Evolutionary conservation across 352 stramenopile species (phyloP).

Genomic region (Phytophthora cactorum): DNA sequence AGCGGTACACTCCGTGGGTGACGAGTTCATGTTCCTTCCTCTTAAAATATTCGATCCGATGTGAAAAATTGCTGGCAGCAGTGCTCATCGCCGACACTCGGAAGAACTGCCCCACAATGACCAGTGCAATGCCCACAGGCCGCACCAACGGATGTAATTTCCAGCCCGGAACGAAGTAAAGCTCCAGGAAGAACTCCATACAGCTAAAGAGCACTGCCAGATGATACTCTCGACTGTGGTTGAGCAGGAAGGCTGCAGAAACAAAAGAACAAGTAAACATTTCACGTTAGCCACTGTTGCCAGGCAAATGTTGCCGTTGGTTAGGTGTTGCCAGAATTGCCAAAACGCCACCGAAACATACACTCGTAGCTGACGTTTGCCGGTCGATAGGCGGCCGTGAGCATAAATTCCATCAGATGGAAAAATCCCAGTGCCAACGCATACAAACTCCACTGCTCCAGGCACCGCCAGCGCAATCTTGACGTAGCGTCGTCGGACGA

Average conservation of each 20-base stretch:
- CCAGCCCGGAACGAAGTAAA: conserved; percentile 72
- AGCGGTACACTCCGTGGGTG: conserved; percentile 93
- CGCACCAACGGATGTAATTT: conserved; percentile 77
- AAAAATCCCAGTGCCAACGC: conserved; percentile 81
- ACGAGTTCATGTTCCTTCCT: conserved; percentile 94
- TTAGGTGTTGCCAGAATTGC: conserved; percentile 9
- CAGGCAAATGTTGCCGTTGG: conserved; percentile 4
- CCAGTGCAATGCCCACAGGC: conserved; percentile 62
- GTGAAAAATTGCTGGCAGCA: conserved; percentile 95
- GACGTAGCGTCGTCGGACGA: conserved; percentile 14
- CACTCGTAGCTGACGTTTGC: conserved; percentile 84
- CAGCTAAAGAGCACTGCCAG: conserved; percentile 80
- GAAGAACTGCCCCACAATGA: conserved; percentile 88
- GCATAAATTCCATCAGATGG: conserved; percentile 85
- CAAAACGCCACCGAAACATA: conserved; percentile 34
- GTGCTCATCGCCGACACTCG: conserved; percentile 93
- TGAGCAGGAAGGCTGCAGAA: conserved; percentile 85
- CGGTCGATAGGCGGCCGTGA: conserved; percentile 84
- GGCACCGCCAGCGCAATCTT: conserved; percentile 49
- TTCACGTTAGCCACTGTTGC: conserved; percentile 2
- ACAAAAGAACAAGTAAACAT: conserved; percentile 11
- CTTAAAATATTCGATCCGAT: conserved; percentile 95
- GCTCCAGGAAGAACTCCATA: conserved; percentile 93
- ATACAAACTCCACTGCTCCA: conserved; percentile 81
- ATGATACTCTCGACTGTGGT: conserved; percentile 92